A percentile compares a stretch with the other conserved stretches of the same genome.
These are phyloP conservation scores for Chalciporus piperatoides DNA, from an alignment of 1,284 basidiomycete species.

Conservation along the genomic window DNA sequence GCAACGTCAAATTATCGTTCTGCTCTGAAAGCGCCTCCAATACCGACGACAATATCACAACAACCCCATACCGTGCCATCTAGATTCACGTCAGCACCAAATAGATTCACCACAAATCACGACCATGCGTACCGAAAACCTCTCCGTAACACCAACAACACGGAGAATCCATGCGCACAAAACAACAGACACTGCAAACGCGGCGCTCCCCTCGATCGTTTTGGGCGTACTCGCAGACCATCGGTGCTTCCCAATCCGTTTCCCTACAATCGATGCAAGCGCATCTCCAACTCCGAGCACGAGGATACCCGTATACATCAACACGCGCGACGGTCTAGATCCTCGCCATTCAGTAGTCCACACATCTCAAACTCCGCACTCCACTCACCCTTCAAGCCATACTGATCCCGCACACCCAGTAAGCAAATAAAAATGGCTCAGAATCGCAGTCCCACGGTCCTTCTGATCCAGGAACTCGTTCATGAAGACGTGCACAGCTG, in stretches of 20 bases:
- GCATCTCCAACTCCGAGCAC: constrained; percentile 93
- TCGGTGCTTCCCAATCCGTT: constrained; percentile 70
- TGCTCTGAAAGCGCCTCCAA: constrained; percentile 89
- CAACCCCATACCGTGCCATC: constrained; percentile 52
- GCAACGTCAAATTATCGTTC: constrained; percentile 92
- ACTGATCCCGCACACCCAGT: constrained; percentile 91
- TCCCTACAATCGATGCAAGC: constrained; percentile 89
- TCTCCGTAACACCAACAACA: constrained; percentile 61
- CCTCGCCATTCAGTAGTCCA: constrained; percentile 8
- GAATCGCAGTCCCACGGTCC: constrained; percentile 93
- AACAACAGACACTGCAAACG: constrained; percentile 76
- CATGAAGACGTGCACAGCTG: constrained; percentile 92
- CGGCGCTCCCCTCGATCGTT: constrained; percentile 88
- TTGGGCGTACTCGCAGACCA: constrained; percentile 87
- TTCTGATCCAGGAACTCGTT: constrained; percentile 96
- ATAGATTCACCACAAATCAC: neutral
- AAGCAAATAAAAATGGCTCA: constrained; percentile 96
- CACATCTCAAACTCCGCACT: neutral
- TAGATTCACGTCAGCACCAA: constrained; percentile 31
- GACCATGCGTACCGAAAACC: constrained; percentile 64
- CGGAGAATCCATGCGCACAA: constrained; percentile 69
- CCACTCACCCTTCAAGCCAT: constrained; percentile 89
- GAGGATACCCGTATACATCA: constrained; percentile 88
- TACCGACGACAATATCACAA: constrained; percentile 62
- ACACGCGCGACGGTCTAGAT: constrained; percentile 61